Base-by-base conservation (phyloP, 495 filamentous ascomycete genomes). In the Trichoderma reesei region DNA sequence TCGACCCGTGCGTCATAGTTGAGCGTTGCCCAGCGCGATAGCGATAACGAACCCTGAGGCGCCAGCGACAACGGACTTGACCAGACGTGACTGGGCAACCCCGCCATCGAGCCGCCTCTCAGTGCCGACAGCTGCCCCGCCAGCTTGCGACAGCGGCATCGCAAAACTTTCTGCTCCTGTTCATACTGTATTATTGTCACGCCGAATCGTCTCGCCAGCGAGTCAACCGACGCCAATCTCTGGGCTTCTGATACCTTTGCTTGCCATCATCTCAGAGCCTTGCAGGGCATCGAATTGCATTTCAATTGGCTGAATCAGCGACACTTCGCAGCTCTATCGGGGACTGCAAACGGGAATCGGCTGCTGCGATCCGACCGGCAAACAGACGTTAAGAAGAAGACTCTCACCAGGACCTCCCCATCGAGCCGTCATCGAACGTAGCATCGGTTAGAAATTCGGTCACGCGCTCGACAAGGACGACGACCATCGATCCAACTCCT, bases 51-150 rank as follows among this genome's bases (percentile, higher is more conserved):
- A 56, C 13, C 51, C 18, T n/a, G 3, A 26, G 18, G 31, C 16
- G 33, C 51, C 8, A 56, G 51, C 51, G 51, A 56, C 51, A 56
- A 56, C 51, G 51, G 51, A 56, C n/a, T n/a, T n/a, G n/a, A n/a
- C 51, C 51, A 26, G 26, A 26, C 26, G 26, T 26, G 26, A 26
- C 26, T 26, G 26, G 26, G 26, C 26, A 56, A 34, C 51, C 51
- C 51, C 51, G 51, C 51, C 51, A 56, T 46, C 13, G 26, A 18
- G 18, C 18, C 9, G 31, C 16, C 13, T 7, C 11, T n/a, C 51
- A 56, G 13, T 31, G 26, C 26, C 26, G 20, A 34, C 20, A 56
- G 20, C 51, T 56, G 51, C 51, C 51, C 51, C 51, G 51, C 51
- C 51, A 56, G 26, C 51, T 18, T 31, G 51, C 51, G 51, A 36